Base-by-base conservation (phyloP, 139 green algal genomes). In the Helicosporidium sp. region DNA sequence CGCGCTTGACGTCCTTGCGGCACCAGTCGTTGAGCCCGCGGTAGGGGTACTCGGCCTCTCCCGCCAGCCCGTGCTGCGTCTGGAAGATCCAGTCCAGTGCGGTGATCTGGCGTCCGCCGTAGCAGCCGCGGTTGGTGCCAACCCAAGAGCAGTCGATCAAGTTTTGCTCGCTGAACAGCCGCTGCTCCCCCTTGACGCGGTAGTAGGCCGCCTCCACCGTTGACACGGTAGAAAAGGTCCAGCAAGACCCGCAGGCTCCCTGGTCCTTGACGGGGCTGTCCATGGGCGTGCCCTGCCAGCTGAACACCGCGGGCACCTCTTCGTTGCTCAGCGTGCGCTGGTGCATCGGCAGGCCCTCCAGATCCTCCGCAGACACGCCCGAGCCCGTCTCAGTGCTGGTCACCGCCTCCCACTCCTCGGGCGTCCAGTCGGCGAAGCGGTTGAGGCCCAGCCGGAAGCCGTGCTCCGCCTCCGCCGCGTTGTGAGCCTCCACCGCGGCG, bases 201-300 rank as follows among this genome's bases (percentile, higher is more conserved):
- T 33, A 72, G 41, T 61, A 61, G 1, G 68, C 68, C 10, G 65
- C 40, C 48, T 77, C 68, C 3, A 77, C 25, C 7, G 68, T 45
- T 0, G 41, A 65, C 3, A 69, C 48, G 2, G 65, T 41, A 13
- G 56, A 60, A 43, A 78, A 78, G 0, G 70, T 54, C 61, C 61
- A 74, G 59, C 64, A 77, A 8, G 48, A 62, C 5, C 70, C 70
- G 51, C 71, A 79, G 8, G 57, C 54, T 0, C 60, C 62, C 57
- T 79, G 71, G 46, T 79, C 65, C 51, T 79, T 79, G 43, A 77
- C 64, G 6, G 71, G 63, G 54, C 48, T 58, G 57, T 75, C 68
- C 8, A 61, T 57, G 1, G 41, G 40, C 8, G 54, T 67, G 33
- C 61, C 60, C 23, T 58, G 33, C 60, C 64, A 79, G 46, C 61